Base-by-base conservation (phyloP, 1,139 yeast species). In the Protomyces macrosporus region DNA sequence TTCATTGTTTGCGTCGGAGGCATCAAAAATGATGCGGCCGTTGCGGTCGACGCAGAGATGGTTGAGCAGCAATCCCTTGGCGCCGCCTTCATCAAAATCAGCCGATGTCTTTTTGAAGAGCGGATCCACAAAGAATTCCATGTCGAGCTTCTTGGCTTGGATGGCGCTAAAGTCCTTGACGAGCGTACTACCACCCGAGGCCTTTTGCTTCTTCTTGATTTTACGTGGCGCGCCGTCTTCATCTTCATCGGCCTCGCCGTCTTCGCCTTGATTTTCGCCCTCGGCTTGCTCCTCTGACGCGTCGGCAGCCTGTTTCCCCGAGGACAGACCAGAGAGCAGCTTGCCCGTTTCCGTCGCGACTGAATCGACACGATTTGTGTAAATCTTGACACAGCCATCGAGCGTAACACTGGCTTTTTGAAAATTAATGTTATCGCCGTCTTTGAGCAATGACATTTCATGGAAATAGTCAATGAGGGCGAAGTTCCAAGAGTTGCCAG, bases 81-180 rank as follows among this genome's bases (percentile, higher is more conserved):
- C 91, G 4, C 98, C 97, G 45, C 97, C 97, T 75, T 91, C 97
- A 73, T 91, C 97, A 71, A 90, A 91, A 67, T 90, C 97, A 0
- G 96, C 89, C 58, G 91, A 79, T 59, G 95, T 91, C 71, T 90
- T 90, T 68, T 89, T 87, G 75, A 91, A 90, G 60, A 91, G 78
- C 0, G 97, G 97, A 74, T 91, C 97, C 59, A 90, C 87, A 6
- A 86, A 82, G 36, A 88, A 76, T 70, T 88, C 96, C 68, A 87
- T 85, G 60, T 90, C 96, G 53, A 88, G 76, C 68, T 86, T 84
- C 72, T 86, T 87, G 66, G 87, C 79, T 68, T 78, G 78, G n/a
- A 90, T 78, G 30, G 82, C 76, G 4, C 83, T 85, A 71, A 87
- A 87, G 23, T 80, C 80, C 3, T 71, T 70, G n/a, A 81, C 82